These are phyloP conservation scores for Astrothelium macrocarpum DNA, from an alignment of 495 filamentous ascomycete species.

Conservation along the genomic window DNA sequence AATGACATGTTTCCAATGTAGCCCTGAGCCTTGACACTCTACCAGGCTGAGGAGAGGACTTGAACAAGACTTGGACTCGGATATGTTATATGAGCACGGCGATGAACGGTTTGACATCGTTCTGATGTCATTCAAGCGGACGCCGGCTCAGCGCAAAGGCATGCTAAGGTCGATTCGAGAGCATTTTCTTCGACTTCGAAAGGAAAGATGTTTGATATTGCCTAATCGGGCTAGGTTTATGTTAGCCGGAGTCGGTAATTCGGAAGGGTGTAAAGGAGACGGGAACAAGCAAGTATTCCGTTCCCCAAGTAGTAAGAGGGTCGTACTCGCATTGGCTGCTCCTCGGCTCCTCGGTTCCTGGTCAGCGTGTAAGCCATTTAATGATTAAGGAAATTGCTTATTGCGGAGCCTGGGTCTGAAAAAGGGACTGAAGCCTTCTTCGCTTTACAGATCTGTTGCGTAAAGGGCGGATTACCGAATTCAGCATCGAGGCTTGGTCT, in stretches of 20 bases:
- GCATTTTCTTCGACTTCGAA: constrained; percentile 1
- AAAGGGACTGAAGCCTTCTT: neutral
- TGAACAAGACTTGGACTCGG: neutral
- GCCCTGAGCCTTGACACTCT: neutral
- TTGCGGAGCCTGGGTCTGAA: neutral
- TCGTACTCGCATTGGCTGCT: neutral
- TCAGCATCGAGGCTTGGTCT: neutral
- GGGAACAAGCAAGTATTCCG: constrained; percentile 2
- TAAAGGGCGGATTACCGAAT: constrained; percentile 1
- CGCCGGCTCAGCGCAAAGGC: neutral
- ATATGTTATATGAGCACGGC: constrained; percentile 5
- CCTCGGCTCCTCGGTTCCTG: neutral
- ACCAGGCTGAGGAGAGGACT: neutral
- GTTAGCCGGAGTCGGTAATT: neutral
- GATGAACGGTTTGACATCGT: neutral
- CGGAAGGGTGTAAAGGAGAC: too few relatives aligned
- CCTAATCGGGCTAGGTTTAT: neutral
- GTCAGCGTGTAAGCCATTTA: neutral
- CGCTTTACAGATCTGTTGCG: constrained; percentile 6
- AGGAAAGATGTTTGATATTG: constrained; percentile 3
- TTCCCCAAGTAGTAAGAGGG: constrained; percentile 3
- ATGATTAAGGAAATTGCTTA: neutral
- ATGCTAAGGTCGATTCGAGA: neutral
- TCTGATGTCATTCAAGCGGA: neutral
- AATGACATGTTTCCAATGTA: constrained; percentile 4